Evolutionary conservation across 768 basidiomycete species (phyloP), one percentile per base, ranked within the genome.

Genomic region (Gymnopilus junonius): DNA sequence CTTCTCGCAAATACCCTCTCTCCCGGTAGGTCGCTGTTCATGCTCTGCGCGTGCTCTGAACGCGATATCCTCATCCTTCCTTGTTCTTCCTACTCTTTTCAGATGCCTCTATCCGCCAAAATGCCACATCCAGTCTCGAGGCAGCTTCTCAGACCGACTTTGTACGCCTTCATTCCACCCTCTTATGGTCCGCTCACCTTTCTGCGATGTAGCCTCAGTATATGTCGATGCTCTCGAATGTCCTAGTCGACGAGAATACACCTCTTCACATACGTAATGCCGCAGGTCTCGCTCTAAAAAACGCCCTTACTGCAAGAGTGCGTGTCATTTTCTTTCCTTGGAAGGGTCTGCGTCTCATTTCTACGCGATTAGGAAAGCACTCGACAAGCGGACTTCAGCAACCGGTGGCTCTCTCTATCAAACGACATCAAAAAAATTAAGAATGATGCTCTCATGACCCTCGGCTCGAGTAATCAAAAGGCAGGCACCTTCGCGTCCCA

Each of bases 211-310:
- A 97, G 95, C 92, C 93, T 64, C 89, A 88, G 69, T 99, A 99
- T 82, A 91, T 98, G 87, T 74, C 90, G 73, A 94, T 93, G 84
- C 89, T 99, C 65, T 90, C 93, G 17, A 78, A 86, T 17, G 93
- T 95, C 67, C 86, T 99, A 50, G 87, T 89, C 29, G 90, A 94
- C 68, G 94, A 95, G 74, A 79, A 66, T 45, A 85, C 84, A 6
- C 81, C 84, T 14, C 71, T 88, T 34, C 89, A 94, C 74, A 86
- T 96, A 56, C 85, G 97, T 68, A 97, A 93, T 73, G 95, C 97
- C n/a, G 96, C 97, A 23, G 95, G 94, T 74, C 83, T 99, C 55
- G 96, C 97, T 20, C 82, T 99, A 77, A 99, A 99, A 86, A 99
- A 99, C 77, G 87, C 95, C 63, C 78, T 99, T 62, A 86, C 90